These are phyloP conservation scores for Glomus cerebriforme DNA, from an alignment of 192 early-diverging fungal species.

Conservation along the genomic window DNA sequence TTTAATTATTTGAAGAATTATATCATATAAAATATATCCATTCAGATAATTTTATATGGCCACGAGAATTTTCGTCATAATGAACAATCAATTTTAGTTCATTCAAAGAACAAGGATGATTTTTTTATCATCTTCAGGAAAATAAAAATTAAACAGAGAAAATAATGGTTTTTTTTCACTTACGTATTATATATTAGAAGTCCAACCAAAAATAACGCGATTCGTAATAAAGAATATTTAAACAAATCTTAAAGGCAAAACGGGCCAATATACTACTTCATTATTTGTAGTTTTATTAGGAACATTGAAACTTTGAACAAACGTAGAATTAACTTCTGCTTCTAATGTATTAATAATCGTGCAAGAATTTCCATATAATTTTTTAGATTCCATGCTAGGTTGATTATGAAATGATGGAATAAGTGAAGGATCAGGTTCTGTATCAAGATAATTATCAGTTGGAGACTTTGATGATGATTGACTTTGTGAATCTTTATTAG, in stretches of 20 bases:
- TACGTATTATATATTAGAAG: neutral
- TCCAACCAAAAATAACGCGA: no score
- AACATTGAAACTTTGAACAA: neutral
- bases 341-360: neutral
- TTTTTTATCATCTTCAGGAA: slow-evolving; percentile 7
- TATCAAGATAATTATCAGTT: neutral
- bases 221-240: neutral
- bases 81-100: neutral
- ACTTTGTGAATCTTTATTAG: neutral
- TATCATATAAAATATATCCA: neutral
- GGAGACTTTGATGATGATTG: neutral
- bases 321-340: slow-evolving; percentile 1
- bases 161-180: neutral
- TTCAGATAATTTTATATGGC: neutral
- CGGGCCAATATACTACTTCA: slow-evolving; percentile 22
- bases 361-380: neutral
- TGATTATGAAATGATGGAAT: neutral
- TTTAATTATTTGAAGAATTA: no score
- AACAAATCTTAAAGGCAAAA: slow-evolving; percentile 22
- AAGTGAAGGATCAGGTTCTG: neutral
- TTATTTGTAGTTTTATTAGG: neutral
- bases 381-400: neutral
- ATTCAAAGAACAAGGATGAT: slow-evolving; percentile 26
- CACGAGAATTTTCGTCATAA: neutral
- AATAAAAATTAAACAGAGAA: neutral